Evolutionary conservation across 257 asterid genomes (phyloP).

Genomic region (Plantago ovata): DNA sequence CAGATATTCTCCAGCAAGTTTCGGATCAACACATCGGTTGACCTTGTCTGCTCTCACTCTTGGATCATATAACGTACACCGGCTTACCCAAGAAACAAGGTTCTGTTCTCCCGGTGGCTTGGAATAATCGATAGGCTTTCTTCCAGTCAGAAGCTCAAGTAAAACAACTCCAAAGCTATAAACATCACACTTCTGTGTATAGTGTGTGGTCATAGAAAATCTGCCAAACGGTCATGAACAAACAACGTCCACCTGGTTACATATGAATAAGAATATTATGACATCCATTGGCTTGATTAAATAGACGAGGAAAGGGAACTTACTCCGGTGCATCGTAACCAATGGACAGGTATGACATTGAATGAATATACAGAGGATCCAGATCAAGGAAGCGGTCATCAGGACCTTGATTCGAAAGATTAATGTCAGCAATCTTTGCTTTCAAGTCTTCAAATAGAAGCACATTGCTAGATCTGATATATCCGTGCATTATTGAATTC

Average conservation of each 20-base stretch:
- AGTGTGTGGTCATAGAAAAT: conserved; percentile 78
- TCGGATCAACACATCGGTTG: no score
- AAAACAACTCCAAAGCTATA: conserved; percentile 45
- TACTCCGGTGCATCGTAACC: conserved; percentile 99
- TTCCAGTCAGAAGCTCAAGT: conserved; percentile 26
- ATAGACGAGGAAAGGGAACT: conserved; percentile 20
- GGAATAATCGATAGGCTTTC: conserved; percentile 84
- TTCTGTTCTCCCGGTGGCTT: conserved; percentile 88
- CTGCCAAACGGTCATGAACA: conserved; percentile 25
- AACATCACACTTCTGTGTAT: conserved; percentile 84
- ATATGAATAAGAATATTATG: no score
- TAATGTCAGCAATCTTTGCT: conserved; percentile 86
- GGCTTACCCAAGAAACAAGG: conserved; percentile 71
- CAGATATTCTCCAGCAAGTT: no score
- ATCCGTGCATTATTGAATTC: conserved; percentile 79
- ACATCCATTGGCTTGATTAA: no score
- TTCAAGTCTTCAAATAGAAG: conserved; percentile 85
- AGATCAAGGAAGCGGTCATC: conserved; percentile 52
- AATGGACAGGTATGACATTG: conserved; percentile 75
- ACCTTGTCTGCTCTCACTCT: no score
- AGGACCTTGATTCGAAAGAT: conserved; percentile 91
- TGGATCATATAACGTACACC: no score
- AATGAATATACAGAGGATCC: conserved; percentile 88
- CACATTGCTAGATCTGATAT: conserved; percentile 91
- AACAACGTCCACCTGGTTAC: no score